These are phyloP conservation scores for Parietaria judaica DNA, from an alignment of 306 rosid genomes.

Conservation along the genomic window DNA sequence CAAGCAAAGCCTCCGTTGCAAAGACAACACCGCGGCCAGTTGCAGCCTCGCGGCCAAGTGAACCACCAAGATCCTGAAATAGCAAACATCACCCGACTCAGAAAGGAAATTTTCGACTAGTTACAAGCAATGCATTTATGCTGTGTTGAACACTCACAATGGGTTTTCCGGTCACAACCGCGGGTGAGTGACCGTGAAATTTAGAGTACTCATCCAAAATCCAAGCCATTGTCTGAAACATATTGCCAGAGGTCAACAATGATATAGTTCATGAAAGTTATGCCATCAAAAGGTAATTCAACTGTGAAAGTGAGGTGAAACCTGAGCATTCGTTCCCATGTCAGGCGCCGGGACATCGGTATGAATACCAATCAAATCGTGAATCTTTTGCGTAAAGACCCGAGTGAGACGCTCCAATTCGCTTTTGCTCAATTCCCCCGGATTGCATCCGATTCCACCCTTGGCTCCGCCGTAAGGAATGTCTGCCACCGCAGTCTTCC, in stretches of 20 bases:
- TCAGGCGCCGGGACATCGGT: constrained; percentile 66
- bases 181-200: constrained; percentile 61
- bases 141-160: constrained; percentile 28
- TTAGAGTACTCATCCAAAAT: constrained; percentile 64
- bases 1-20: constrained; percentile 53
- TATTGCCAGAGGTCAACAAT: neutral
- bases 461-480: constrained; percentile 68
- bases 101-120: neutral
- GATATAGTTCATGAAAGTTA: neutral
- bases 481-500: constrained; percentile 66
- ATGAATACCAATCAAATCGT: constrained; percentile 53
- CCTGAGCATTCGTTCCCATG: constrained; percentile 65
- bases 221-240: constrained; percentile 53
- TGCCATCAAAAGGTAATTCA: neutral
- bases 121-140: neutral
- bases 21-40: constrained; percentile 58
- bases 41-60: constrained; percentile 64
- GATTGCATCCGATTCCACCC: constrained; percentile 63
- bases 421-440: constrained; percentile 37
- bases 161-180: constrained; percentile 61
- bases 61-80: constrained; percentile 52
- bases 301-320: neutral
- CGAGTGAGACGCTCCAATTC: constrained; percentile 63
- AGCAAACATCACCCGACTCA: neutral
- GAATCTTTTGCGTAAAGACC: constrained; percentile 54